Evolutionary conservation across 164 flowering plant genomes (phyloP).

Genomic region (Cinnamomum micranthum): DNA sequence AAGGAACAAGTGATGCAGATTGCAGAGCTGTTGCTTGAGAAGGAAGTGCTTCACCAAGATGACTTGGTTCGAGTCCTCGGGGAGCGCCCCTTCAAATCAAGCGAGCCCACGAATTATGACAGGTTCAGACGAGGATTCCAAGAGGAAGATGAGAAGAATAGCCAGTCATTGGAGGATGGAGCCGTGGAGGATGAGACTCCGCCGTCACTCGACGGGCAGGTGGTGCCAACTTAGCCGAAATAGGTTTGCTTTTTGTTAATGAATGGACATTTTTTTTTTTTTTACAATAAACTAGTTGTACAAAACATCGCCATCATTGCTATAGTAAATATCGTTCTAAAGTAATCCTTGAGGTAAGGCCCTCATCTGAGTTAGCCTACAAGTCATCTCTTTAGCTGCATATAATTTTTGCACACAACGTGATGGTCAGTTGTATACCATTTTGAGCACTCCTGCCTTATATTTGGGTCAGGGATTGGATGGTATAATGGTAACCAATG

Average conservation of each 20-base stretch:
- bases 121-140: constrained; percentile 64
- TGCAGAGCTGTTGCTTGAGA: constrained; percentile 84
- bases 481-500: no score
- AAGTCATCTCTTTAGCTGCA: no score
- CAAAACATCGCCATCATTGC: no score
- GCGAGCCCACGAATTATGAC: constrained; percentile 73
- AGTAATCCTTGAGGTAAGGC: no score
- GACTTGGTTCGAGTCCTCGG: constrained; percentile 73
- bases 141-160: constrained; percentile 44
- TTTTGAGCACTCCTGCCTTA: no score
- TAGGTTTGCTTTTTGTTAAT: constrained; percentile 27
- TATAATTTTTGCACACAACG: no score
- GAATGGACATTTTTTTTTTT: constrained; percentile 3
- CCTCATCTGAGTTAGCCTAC: no score
- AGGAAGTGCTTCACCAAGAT: constrained; percentile 90
- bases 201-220: constrained; percentile 42
- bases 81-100: constrained; percentile 69
- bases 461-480: no score
- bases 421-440: no score
- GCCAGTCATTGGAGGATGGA: constrained; percentile 8
- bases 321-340: no score
- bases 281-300: no score
- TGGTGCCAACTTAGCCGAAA: constrained; percentile 42
- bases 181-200: constrained; percentile 43
- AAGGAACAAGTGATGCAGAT: constrained; percentile 69